Percentiles rank a stretch among this genome's conserved stretches.
phyloP scores from a whole-genome alignment of 1,284 basidiomycete genomes.

The Rhodotorula sp. region DNA sequence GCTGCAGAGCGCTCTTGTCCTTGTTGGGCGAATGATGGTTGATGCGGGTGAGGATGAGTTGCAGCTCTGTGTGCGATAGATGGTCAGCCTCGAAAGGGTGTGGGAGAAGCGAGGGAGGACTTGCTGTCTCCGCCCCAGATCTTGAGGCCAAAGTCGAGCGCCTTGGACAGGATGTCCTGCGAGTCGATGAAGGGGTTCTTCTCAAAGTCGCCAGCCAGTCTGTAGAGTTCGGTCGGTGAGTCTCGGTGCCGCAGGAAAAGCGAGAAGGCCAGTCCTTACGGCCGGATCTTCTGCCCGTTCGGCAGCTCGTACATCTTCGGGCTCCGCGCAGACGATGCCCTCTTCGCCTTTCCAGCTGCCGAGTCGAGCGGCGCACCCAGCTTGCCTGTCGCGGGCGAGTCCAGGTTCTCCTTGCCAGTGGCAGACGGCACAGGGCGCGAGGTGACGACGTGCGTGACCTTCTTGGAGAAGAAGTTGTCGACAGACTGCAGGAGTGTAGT shows the following conservation, averaged over 20 bases:
- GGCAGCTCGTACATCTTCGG: constrained; percentile 30
- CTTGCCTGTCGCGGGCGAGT: constrained; percentile 21
- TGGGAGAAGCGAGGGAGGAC: constrained; percentile 52
- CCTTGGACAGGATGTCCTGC: constrained; percentile 69
- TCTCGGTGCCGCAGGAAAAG: not conserved
- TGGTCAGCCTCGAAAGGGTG: constrained; percentile 45
- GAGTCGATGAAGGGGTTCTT: constrained; percentile 51
- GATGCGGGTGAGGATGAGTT: constrained; percentile 49
- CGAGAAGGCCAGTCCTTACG: constrained; percentile 16
- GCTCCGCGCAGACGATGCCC: constrained; percentile 13
- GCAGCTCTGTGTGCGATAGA: constrained; percentile 47
- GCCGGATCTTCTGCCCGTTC: constrained; percentile 35
- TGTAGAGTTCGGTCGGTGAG: not conserved
- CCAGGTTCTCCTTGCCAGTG: constrained; percentile 47
- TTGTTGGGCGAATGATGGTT: constrained; percentile 41
- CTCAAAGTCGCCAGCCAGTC: constrained; percentile 46
- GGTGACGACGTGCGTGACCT: constrained; percentile 83
- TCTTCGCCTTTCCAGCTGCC: constrained; percentile 17
- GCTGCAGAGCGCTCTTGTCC: constrained; percentile 40
- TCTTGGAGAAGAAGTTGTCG: constrained; percentile 81
- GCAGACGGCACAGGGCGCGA: constrained; percentile 53
- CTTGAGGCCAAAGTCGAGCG: constrained; percentile 76
- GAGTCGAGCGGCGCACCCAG: not conserved
- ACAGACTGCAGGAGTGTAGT: constrained; percentile 58
- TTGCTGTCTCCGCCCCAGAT: constrained; percentile 79